Conservation (phyloP, 352 stramenopile species). For the Pythium rhizo-oryzae region DNA sequence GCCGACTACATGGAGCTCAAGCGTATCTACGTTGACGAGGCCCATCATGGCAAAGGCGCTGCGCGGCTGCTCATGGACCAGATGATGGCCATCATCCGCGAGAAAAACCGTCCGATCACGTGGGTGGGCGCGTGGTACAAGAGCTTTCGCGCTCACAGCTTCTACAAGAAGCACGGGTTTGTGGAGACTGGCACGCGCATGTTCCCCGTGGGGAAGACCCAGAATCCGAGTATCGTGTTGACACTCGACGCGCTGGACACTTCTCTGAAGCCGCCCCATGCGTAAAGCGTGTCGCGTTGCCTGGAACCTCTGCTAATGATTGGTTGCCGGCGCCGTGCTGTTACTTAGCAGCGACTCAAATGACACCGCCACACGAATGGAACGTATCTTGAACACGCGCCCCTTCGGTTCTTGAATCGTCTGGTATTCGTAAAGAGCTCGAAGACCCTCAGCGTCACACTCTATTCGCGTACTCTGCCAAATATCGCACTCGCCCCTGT, state of each 20-base stretch:
- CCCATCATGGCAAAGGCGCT: constrained; percentile 33
- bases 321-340: too few relatives aligned
- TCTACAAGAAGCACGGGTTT: constrained; percentile 42
- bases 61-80: constrained; percentile 34
- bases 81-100: constrained; percentile 29
- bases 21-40: constrained; percentile 36
- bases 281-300: background rate
- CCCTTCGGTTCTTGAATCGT: too few relatives aligned
- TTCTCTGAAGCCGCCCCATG: background rate
- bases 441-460: constrained; percentile 28
- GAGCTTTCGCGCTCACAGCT: constrained; percentile 35
- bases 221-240: constrained; percentile 1
- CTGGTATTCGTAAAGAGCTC: constrained; percentile 24
- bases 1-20: constrained; percentile 37
- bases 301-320: too few relatives aligned
- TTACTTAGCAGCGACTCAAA: too few relatives aligned
- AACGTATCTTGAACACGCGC: too few relatives aligned
- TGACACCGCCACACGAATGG: too few relatives aligned
- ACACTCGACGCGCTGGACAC: background rate
- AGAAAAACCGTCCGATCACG: constrained; percentile 30
- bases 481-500: background rate
- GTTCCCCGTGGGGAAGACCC: constrained; percentile 26
- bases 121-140: constrained; percentile 37
- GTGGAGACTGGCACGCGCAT: constrained; percentile 31
- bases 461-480: constrained; percentile 25